Conservation (phyloP, 495 filamentous ascomycete species). For the Talaromyces ruber region DNA sequence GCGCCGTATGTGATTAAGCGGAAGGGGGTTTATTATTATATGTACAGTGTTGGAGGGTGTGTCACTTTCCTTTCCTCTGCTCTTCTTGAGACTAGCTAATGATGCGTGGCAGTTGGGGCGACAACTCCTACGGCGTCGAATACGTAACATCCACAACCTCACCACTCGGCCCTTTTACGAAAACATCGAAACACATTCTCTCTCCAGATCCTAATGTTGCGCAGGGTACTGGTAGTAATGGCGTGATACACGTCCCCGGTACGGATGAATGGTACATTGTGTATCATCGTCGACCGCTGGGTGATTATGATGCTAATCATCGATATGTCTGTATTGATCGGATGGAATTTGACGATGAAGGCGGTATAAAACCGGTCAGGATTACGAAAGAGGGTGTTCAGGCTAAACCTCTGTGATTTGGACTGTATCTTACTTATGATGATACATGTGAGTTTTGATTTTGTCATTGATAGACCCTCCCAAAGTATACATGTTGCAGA, state of each 20-base stretch:
- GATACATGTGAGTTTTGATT: not conserved
- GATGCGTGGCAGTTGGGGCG: constrained; percentile 25
- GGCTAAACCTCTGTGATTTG: not conserved
- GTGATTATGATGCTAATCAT: constrained; percentile 32
- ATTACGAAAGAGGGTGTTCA: constrained; percentile 29
- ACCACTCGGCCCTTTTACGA: constrained; percentile 33
- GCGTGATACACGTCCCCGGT: constrained; percentile 28
- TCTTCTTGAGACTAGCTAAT: not conserved
- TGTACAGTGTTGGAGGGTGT: constrained; percentile 35
- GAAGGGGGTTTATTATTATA: constrained; percentile 34
- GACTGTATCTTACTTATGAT: not conserved
- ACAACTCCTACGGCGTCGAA: constrained; percentile 36
- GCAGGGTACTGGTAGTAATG: constrained; percentile 32
- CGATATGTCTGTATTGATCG: constrained; percentile 38
- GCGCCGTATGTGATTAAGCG: constrained; percentile 38
- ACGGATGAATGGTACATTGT: constrained; percentile 41
- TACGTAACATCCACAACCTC: constrained; percentile 33
- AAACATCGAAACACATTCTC: constrained; percentile 25
- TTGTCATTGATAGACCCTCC: not conserved
- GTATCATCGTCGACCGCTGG: constrained; percentile 36
- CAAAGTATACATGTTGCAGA: not conserved
- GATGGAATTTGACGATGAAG: constrained; percentile 34
- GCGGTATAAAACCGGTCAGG: constrained; percentile 27
- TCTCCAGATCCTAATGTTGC: constrained; percentile 29
- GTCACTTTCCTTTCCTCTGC: constrained; percentile 3